These are phyloP conservation scores for Biscogniauxia mediterranea DNA, from an alignment of 2,329 filamentous ascomycete species.

Conservation along the genomic window DNA sequence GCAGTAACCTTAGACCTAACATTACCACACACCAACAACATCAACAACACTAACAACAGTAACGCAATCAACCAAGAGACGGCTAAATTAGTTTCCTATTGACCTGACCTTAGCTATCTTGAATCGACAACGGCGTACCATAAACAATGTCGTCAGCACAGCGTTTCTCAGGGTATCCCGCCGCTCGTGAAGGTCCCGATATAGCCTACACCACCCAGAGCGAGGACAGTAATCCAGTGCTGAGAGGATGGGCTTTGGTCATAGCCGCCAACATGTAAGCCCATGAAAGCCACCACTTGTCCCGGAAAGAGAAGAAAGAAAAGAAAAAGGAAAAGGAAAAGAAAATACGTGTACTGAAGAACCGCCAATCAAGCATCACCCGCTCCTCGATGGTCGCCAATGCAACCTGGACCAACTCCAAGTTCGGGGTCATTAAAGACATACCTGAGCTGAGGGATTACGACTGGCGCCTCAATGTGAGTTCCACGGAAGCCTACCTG, in stretches of 20 bases:
- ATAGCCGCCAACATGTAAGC: constrained; percentile 61
- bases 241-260: constrained; percentile 63
- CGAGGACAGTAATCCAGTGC: constrained; percentile 62
- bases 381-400: constrained; percentile 60
- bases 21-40: too few relatives aligned
- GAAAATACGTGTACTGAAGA: constrained; percentile 61
- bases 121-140: background rate
- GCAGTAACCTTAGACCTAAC: too few relatives aligned
- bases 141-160: constrained; percentile 9
- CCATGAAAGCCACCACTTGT: constrained; percentile 34
- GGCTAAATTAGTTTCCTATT: too few relatives aligned
- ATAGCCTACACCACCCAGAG: constrained; percentile 44
- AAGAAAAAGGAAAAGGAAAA: constrained; percentile 60
- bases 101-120: too few relatives aligned
- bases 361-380: constrained; percentile 62
- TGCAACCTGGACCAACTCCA: constrained; percentile 68
- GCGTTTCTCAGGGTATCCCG: constrained; percentile 26
- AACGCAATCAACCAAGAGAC: background rate
- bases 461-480: constrained; percentile 49
- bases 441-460: constrained; percentile 46
- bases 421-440: constrained; percentile 48
- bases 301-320: constrained; percentile 52
- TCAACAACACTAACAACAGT: background rate
- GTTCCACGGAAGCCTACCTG: constrained; percentile 13
- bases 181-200: constrained; percentile 23